Base-by-base conservation (phyloP, 441 rosid species). In the Adansonia madagascariensis region DNA sequence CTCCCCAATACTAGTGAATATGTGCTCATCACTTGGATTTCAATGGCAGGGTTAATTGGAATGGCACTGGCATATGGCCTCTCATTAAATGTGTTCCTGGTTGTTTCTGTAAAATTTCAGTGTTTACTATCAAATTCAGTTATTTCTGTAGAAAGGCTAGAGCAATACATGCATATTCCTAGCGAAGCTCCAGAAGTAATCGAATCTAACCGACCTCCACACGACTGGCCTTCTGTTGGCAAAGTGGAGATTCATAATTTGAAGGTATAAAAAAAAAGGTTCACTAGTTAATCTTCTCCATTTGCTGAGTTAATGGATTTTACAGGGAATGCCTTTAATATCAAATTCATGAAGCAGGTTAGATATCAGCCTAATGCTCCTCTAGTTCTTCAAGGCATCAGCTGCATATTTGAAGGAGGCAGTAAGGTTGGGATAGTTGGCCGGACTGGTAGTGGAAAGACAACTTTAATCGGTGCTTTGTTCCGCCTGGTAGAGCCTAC, bases 401-500 rank as follows among this genome's bases (percentile, higher is more conserved):
- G 76, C 46, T 85, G 84, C 72, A 81, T 43, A 68, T 77, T 83
- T 18, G 49, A 79, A 81, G 83, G 82, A 79, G 84, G 85, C 46
- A 52, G 78, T 68, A 79, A 79, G 49, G 56, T 85, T 8, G 88
- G 88, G 53, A 78, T 85, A 1, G 86, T 83, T 41, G 88, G 88
- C 15, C 67, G 83, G 50, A 85, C 85, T 8, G 83, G 86, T 2
- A 81, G 86, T 9, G 88, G 86, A 3, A 85, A 85, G 49, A 81
- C 86, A 3, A 83, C 85, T 8, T 74, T 81, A 3, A 83, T 79
- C 24, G 53, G 83, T 17, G 75, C 84, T 50, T 78, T 85, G 76
- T 83, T 83, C 73, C 86, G 83, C 35, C 66, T 85, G 3, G 83
- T 83, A 62, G 88, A 85, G 75, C 84, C 88, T 47, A 68, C 81